Evolutionary conservation across 1,284 basidiomycete species (phyloP).

Genomic region (Cutaneotrichosporon dermatis): DNA sequence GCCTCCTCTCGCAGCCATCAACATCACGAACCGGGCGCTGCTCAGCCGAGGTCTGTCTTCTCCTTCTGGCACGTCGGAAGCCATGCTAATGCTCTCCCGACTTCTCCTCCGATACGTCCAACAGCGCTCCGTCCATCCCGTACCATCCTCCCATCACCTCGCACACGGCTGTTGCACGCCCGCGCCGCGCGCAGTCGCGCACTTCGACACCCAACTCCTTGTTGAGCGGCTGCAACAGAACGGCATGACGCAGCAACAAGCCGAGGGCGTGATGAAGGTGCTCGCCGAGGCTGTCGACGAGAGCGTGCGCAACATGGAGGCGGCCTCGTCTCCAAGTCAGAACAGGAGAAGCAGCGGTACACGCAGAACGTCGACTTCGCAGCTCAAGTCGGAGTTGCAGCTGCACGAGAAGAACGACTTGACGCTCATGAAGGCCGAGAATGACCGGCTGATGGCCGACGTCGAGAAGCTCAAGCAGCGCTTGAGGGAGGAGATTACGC

Average conservation of each 20-base stretch:
- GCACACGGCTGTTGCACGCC: conserved; percentile 14
- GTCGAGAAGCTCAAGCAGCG: conserved; percentile 95
- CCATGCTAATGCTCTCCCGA: background rate
- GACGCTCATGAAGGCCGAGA: conserved; percentile 91
- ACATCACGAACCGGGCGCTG: conserved; percentile 33
- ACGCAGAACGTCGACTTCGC: conserved; percentile 97
- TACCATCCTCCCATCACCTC: conserved; percentile 4
- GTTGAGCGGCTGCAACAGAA: conserved; percentile 82
- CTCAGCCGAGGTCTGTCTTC: conserved; percentile 23
- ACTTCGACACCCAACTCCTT: conserved; percentile 92
- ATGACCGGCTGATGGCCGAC: conserved; percentile 83
- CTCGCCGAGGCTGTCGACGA: conserved; percentile 94
- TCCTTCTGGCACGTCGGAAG: background rate
- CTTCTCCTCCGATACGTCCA: background rate
- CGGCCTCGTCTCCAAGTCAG: conserved; percentile 87
- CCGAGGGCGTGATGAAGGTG: conserved; percentile 90
- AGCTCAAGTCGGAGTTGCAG: conserved; percentile 93
- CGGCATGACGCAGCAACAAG: conserved; percentile 79
- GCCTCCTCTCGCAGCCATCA: conserved; percentile 32
- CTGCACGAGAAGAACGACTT: conserved; percentile 97
- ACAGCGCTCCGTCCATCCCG: background rate
- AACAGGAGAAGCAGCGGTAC: conserved; percentile 95
- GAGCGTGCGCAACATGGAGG: conserved; percentile 87
- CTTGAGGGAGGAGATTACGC: conserved; percentile 82
- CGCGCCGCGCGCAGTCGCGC: conserved; percentile 36